Percentiles rank a stretch among this genome's conserved stretches.
phyloP scores from a whole-genome alignment of 208 protist genomes.

The Angomonas deanei region DNA sequence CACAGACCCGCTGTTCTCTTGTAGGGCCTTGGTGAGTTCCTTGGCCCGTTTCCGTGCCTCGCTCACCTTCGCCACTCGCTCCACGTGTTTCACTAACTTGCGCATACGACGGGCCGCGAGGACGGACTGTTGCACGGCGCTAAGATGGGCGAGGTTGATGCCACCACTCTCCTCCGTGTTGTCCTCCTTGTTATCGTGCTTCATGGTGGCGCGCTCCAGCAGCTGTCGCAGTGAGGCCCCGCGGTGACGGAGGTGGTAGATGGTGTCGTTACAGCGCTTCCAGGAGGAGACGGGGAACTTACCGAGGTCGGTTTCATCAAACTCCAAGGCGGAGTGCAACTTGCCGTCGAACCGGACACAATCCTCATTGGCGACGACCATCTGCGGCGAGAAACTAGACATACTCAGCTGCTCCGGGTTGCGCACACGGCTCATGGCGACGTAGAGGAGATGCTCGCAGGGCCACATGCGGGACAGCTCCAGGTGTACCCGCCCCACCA shows the following conservation, averaged over 20 bases:
- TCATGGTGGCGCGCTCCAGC: conserved; percentile 29
- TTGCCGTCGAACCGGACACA: conserved; percentile 74
- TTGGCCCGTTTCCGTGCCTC: conserved; percentile 37
- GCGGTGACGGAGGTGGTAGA: conserved; percentile 71
- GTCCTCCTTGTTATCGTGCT: neutral
- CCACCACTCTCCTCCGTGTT: neutral
- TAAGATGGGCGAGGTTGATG: conserved; percentile 23
- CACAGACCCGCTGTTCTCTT: neutral
- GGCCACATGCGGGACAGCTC: conserved; percentile 83
- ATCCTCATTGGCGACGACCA: conserved; percentile 74
- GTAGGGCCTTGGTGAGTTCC: neutral
- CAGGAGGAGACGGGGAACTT: conserved; percentile 71
- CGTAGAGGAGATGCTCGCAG: conserved; percentile 87
- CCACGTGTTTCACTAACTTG: conserved; percentile 73
- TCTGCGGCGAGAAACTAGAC: conserved; percentile 57
- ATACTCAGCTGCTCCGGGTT: conserved; percentile 88
- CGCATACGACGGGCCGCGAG: conserved; percentile 77
- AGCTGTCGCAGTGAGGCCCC: conserved; percentile 58
- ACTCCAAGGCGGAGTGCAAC: conserved; percentile 24
- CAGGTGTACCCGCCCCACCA: conserved; percentile 77
- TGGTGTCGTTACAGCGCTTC: conserved; percentile 84
- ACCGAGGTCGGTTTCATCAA: conserved; percentile 31
- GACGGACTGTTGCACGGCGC: conserved; percentile 64
- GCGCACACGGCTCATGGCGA: conserved; percentile 86
- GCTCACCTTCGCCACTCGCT: conserved; percentile 56